These are phyloP conservation scores for Favolaschia claudopus DNA, from an alignment of 768 basidiomycete species.

Conservation along the genomic window DNA sequence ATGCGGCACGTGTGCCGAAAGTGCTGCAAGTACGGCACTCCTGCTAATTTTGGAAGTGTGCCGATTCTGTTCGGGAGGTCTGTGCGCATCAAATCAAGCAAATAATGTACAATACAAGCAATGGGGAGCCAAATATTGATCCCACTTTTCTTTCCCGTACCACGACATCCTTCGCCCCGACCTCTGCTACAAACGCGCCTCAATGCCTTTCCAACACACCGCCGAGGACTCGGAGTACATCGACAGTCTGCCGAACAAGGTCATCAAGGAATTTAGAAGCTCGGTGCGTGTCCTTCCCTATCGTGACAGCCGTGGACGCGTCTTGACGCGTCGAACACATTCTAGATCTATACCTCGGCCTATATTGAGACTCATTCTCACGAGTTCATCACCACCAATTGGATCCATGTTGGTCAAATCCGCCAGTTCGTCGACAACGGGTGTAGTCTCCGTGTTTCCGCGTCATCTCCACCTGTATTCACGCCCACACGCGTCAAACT, in stretches of 20 bases:
- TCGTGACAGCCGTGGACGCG: too few species aligned
- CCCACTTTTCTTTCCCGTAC: too few species aligned
- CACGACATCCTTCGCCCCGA: too few species aligned
- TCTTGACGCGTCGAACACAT: background rate
- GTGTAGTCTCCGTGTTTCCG: background rate
- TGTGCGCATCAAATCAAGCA: too few species aligned
- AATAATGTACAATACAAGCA: too few species aligned
- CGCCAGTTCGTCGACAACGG: background rate
- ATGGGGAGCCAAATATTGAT: too few species aligned
- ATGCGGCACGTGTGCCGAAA: too few species aligned
- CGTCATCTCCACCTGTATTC: background rate
- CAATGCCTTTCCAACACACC: background rate
- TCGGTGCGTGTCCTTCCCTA: constrained; percentile 6
- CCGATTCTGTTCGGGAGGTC: too few species aligned
- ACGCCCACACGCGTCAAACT: background rate
- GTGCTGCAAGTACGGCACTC: too few species aligned
- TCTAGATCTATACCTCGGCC: background rate
- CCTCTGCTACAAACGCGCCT: background rate
- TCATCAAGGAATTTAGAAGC: constrained; percentile 5
- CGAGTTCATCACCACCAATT: constrained; percentile 2
- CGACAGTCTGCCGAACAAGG: background rate
- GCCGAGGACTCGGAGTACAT: constrained; percentile 4
- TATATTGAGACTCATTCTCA: background rate
- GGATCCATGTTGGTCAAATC: background rate
- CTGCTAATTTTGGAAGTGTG: too few species aligned